phyloP scores from a whole-genome alignment of 805 yeast genomes.

The Sugiyamaella smithiae region DNA sequence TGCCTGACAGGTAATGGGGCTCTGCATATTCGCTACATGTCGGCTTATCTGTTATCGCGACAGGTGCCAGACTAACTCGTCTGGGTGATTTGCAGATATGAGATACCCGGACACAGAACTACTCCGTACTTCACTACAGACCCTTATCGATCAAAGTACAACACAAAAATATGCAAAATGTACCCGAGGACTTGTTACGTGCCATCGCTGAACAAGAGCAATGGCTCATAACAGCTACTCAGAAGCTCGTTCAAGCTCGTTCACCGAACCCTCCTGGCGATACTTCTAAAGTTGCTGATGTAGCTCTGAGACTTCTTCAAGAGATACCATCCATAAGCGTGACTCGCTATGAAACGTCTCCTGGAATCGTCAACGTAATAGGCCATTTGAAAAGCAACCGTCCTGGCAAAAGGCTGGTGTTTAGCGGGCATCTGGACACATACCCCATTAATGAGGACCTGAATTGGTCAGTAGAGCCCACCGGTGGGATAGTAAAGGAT shows the following conservation, averaged over 20 bases:
- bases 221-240: constrained; percentile 2
- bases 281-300: background rate
- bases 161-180: too few species aligned
- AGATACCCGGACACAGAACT: too few species aligned
- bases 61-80: too few species aligned
- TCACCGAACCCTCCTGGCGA: constrained; percentile 2
- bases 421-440: background rate
- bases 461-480: background rate
- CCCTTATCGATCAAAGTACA: too few species aligned
- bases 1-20: too few species aligned
- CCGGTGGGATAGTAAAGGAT: constrained; percentile 36
- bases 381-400: background rate
- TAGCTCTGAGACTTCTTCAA: background rate
- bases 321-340: background rate
- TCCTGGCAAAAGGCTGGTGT: background rate
- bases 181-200: constrained; percentile 24
- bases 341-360: background rate
- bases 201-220: background rate
- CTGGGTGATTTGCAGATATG: too few species aligned
- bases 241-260: background rate
- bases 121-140: too few species aligned
- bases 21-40: too few species aligned
- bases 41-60: too few species aligned
- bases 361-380: background rate
- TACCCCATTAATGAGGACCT: background rate